A percentile compares a stretch with the other conserved stretches of the same genome.
Conservation (phyloP, 1,139 yeast genomes). For the Pichia sp. region DNA sequence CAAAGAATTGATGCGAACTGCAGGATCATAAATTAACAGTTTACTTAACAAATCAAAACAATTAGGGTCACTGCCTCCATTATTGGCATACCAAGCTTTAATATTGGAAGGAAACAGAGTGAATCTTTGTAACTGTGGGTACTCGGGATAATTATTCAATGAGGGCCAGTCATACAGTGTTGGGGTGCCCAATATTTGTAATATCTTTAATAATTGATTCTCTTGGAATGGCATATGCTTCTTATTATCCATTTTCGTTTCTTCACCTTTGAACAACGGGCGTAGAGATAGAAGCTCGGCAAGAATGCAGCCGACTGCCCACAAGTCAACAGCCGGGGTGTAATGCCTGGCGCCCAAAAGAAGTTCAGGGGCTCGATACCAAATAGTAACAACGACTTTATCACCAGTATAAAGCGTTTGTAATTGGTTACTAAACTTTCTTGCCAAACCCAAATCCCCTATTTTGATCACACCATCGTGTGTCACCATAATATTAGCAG, state of each 20-base stretch:
- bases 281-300: conserved; percentile 85
- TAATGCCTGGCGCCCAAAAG: conserved; percentile 89
- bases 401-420: conserved; percentile 92
- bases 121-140: conserved; percentile 57
- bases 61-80: conserved; percentile 69
- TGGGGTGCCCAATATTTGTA: conserved; percentile 91
- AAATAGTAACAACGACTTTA: conserved; percentile 94
- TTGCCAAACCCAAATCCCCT: conserved; percentile 92
- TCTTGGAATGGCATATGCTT: conserved; percentile 92
- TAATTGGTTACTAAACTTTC: conserved; percentile 82
- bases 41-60: conserved; percentile 63
- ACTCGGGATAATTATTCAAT: conserved; percentile 80
- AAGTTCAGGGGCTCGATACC: conserved; percentile 97
- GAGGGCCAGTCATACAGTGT: conserved; percentile 71
- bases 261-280: conserved; percentile 97
- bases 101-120: conserved; percentile 65
- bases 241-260: conserved; percentile 92
- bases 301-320: conserved; percentile 97
- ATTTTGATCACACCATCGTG: conserved; percentile 85
- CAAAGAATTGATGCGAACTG: conserved; percentile 68
- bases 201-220: conserved; percentile 82
- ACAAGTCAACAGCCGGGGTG: conserved; percentile 89
- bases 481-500: conserved; percentile 97
- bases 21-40: conserved; percentile 79
- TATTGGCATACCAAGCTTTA: conserved; percentile 77